These are phyloP conservation scores for Talaromyces liani DNA, from an alignment of 495 filamentous ascomycete species.

Conservation along the genomic window DNA sequence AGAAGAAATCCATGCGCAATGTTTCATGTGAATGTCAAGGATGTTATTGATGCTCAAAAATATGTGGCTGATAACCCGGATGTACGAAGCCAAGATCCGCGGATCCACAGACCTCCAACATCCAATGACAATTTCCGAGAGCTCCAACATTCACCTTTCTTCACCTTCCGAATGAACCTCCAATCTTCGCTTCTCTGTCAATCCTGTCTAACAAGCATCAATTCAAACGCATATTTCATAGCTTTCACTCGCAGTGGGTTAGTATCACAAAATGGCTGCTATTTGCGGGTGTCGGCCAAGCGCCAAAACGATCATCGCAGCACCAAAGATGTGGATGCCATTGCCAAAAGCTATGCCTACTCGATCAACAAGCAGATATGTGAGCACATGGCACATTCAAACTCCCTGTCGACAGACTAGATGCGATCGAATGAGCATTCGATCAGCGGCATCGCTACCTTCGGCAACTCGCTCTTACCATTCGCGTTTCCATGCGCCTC, in stretches of 20 bases:
- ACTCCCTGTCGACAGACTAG: not conserved
- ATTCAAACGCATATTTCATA: not conserved
- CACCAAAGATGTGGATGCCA: not conserved
- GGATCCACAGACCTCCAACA: not conserved
- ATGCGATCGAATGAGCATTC: conserved; percentile 10
- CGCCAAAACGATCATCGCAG: conserved; percentile 1
- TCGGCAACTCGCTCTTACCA: conserved; percentile 51
- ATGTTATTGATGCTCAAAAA: not conserved
- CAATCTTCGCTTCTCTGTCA: not conserved
- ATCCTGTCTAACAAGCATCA: not conserved
- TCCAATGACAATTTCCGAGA: not conserved
- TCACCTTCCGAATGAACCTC: not conserved
- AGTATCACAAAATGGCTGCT: not conserved
- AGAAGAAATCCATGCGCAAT: not conserved
- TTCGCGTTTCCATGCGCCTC: conserved; percentile 56
- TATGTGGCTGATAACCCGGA: not conserved
- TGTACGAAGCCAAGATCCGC: not conserved
- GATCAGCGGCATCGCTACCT: conserved; percentile 1
- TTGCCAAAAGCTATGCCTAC: not conserved
- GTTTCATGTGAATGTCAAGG: not conserved
- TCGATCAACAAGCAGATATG: not conserved
- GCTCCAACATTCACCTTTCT: not conserved
- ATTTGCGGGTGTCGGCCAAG: not conserved
- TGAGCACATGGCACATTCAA: not conserved
- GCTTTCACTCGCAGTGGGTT: not conserved